These are phyloP conservation scores for Chaetomium fimeti DNA, from an alignment of 495 filamentous ascomycete species.

Conservation along the genomic window DNA sequence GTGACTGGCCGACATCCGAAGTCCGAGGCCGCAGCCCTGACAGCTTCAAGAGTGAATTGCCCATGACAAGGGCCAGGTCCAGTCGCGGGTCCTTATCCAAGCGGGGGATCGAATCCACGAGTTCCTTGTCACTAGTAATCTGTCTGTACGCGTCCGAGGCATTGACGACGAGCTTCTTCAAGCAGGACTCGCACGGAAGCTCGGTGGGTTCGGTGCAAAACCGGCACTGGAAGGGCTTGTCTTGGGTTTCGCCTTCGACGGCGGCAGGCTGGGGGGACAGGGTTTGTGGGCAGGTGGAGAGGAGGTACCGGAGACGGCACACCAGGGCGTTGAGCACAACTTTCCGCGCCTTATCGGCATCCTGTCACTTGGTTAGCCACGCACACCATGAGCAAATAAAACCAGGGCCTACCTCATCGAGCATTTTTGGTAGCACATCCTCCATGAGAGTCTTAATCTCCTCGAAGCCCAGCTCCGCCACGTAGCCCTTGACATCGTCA, in stretches of 20 bases:
- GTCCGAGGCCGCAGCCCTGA: conserved; percentile 30
- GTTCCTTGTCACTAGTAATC: conserved; percentile 31
- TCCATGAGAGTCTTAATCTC: conserved; percentile 36
- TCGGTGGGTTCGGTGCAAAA: conserved; percentile 29
- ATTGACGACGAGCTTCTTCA: conserved; percentile 34
- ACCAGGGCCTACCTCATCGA: conserved; percentile 27
- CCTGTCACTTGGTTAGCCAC: conserved; percentile 16
- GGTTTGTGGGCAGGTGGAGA: conserved; percentile 37
- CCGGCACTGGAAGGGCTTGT: conserved; percentile 32
- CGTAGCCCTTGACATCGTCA: conserved; percentile 37
- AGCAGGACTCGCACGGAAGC: conserved; percentile 36
- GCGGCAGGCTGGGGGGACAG: conserved; percentile 29
- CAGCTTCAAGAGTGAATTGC: conserved; percentile 49
- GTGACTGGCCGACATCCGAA: conserved; percentile 24
- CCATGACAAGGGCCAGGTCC: conserved; percentile 46
- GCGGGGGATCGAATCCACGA: conserved; percentile 29
- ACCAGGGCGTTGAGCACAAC: conserved; percentile 30
- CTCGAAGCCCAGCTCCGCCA: conserved; percentile 34
- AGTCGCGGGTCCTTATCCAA: conserved; percentile 45
- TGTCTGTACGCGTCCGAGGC: conserved; percentile 34
- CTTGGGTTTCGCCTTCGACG: conserved; percentile 27
- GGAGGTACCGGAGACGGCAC: conserved; percentile 35
- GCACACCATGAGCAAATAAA: background rate
- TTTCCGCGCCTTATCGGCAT: conserved; percentile 22
- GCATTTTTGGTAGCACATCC: conserved; percentile 29